Percentiles rank a stretch among this genome's conserved stretches.
Conservation (phyloP, 306 rosid genomes). For the Cicer pinnatifidum region DNA sequence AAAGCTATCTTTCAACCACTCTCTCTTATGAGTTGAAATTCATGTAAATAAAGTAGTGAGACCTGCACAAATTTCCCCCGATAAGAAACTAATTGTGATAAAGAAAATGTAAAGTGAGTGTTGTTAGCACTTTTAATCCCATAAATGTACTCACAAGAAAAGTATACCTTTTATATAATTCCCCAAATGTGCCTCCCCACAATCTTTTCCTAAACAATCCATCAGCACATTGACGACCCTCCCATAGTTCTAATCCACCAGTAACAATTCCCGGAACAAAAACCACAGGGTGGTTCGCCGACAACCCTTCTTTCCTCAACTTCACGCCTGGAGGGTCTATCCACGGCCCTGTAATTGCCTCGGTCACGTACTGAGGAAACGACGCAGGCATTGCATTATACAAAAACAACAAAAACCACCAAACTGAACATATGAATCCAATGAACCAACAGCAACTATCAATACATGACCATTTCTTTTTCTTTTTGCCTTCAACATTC, state of each 20-base stretch:
- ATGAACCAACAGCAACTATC: conserved; percentile 77
- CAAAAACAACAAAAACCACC: conserved; percentile 75
- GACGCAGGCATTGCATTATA: conserved; percentile 87
- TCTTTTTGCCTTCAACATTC: conserved; percentile 1
- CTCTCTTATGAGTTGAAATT: too few relatives aligned
- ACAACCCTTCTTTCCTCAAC: conserved; percentile 73
- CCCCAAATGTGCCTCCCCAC: conserved; percentile 90
- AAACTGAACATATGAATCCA: conserved; percentile 67
- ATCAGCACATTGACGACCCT: conserved; percentile 77
- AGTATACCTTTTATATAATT: conserved; percentile 68
- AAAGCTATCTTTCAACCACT: too few relatives aligned
- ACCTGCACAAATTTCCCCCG: too few relatives aligned
- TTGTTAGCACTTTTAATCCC: too few relatives aligned
- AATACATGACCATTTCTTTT: conserved; percentile 58
- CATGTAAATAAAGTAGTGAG: too few relatives aligned
- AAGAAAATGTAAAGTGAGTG: too few relatives aligned
- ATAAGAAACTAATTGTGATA: too few relatives aligned
- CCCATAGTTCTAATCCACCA: conserved; percentile 83
- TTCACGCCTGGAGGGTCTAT: conserved; percentile 84
- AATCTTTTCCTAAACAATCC: conserved; percentile 79
- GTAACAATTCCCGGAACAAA: conserved; percentile 88
- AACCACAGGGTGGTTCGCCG: conserved; percentile 75
- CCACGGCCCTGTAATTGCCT: conserved; percentile 69
- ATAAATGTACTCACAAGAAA: too few relatives aligned
- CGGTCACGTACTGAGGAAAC: conserved; percentile 81